phyloP scores from a whole-genome alignment of 805 yeast genomes.

The Ogataea polymorpha region DNA sequence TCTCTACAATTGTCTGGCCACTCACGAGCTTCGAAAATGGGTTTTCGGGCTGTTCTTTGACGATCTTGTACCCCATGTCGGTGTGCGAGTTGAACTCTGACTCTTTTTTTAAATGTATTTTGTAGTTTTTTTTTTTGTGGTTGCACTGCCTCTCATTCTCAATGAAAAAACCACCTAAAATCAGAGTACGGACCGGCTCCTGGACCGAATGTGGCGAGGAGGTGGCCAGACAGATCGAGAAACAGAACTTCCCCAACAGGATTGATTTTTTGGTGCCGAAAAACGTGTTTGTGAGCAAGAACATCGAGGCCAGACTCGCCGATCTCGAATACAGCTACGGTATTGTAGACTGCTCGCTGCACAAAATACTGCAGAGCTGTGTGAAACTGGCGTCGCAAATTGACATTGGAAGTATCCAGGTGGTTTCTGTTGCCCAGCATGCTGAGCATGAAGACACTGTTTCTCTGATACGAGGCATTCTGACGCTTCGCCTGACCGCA shows the following conservation, averaged over 20 bases:
- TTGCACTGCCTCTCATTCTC: conserved; percentile 13
- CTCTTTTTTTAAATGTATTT: conserved; percentile 1
- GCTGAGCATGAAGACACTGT: conserved; percentile 33
- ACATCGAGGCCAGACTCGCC: not conserved
- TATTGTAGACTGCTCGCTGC: conserved; percentile 8
- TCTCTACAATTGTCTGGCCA: conserved; percentile 72
- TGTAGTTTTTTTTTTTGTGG: conserved; percentile 1
- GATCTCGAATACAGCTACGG: conserved; percentile 1
- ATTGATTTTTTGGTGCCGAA: conserved; percentile 22
- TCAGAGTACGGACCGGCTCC: not conserved
- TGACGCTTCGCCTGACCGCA: conserved; percentile 31
- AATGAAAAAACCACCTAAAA: conserved; percentile 1
- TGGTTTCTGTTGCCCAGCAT: conserved; percentile 16
- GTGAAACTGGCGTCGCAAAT: not conserved
- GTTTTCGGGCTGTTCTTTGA: conserved; percentile 54
- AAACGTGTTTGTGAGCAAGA: not conserved
- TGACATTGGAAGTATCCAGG: conserved; percentile 10
- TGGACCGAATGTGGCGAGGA: not conserved
- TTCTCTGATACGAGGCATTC: conserved; percentile 25
- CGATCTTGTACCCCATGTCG: conserved; percentile 34
- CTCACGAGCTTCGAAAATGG: conserved; percentile 67
- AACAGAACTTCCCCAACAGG: conserved; percentile 29
- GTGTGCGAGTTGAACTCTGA: not conserved
- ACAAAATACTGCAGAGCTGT: conserved; percentile 7
- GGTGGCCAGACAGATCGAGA: conserved; percentile 4